Base-by-base conservation (phyloP, 2,329 filamentous ascomycete species). In the Trichoderma sp. region DNA sequence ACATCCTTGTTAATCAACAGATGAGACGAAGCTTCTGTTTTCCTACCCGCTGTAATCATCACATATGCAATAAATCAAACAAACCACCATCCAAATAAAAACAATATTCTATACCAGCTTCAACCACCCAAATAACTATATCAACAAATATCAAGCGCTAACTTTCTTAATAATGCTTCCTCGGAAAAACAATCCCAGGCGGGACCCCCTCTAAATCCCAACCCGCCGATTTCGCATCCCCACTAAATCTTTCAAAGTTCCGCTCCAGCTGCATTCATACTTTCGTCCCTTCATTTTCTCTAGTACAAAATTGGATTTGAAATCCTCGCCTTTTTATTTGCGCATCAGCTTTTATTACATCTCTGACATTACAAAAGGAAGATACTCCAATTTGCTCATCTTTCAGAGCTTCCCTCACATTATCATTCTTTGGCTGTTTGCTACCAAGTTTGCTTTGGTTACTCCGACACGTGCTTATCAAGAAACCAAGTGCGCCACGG, bases 321-420 rank as follows among this genome's bases (percentile, higher is more conserved):
- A 83, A 83, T 83, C 81, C 78, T 76, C 78, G 41, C 76, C 78
- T 71, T 81, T 80, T 80, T 65, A 83, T 73, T 82, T 83, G 81
- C 80, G 75, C 78, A 4, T 59, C 41, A 14, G 50, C 50, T 27
- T 27, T 3, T 27, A 3, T 12, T 56, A 2, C 11, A 24, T 16
- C 12, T 12, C 21, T 27, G 53, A 27, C 3, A 59, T 59, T 59
- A 59, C 6, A 59, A 16, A 27, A 18, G 21, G 16, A 53, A 21
- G 45, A 53, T 21, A 21, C 16, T 27, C 27, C 2, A 18, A 7
- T 31, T 38, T 31, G 7, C 16, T 16, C 14, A 24, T 8, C 14
- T 7, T 29, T 6, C 11, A 4, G 9, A 41, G 12, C 6, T 27
- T 33, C 24, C 4, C 14, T 53, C 29, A 6, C 29, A 29, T 29